Evolutionary conservation across 352 stramenopile genomes (phyloP), one percentile per base, ranked within the genome.

Genomic region (Hyaloperonospora arabidopsidis): DNA sequence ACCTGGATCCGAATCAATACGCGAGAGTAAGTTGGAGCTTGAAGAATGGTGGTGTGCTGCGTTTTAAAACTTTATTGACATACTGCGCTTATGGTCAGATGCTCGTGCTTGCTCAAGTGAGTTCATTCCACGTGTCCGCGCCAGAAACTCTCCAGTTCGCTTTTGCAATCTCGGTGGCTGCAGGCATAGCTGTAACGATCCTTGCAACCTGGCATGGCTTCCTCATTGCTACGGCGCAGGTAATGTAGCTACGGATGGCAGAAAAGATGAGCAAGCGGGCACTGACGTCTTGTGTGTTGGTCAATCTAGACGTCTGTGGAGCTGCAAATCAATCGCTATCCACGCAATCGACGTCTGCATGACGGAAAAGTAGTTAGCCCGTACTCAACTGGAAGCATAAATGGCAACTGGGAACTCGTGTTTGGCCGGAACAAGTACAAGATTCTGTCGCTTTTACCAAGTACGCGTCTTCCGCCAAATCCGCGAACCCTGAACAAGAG

Each of bases 321-420:
- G 52, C 61, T 82, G 49, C 82, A 90, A 41, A 87, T 93, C 56
- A 93, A 90, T 55, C 74, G 82, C 1, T 84, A 72, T 15, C 61
- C 63, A 12, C 64, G 68, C 34, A 78, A 74, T 29, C 70, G 72
- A 15, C 68, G 72, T 28, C 66, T 74, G 28, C 65, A 84, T 45
- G 68, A 67, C 14, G 74, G 74, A 32, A 73, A 75, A 60, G 61
- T 68, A 8, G 48, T 83, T 17, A 90, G 77, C 40, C 76, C 82
- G 15, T 90, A 90, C 54, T 72, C 61, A 18, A 71, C 61, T 6
- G 79, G 79, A 17, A 87, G 62, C 23, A 57, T 83, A 1, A 79
- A 88, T 41, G 67, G 64, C 38, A 93, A 93, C 35, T 93, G 82
- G 82, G 82, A 90, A 49, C 57, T 84, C 21, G 76, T 89, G 4